Percentiles rank a stretch among this genome's conserved stretches.
Conservation (phyloP, 2,329 filamentous ascomycete genomes). For the Pseudocercospora cruenta region DNA sequence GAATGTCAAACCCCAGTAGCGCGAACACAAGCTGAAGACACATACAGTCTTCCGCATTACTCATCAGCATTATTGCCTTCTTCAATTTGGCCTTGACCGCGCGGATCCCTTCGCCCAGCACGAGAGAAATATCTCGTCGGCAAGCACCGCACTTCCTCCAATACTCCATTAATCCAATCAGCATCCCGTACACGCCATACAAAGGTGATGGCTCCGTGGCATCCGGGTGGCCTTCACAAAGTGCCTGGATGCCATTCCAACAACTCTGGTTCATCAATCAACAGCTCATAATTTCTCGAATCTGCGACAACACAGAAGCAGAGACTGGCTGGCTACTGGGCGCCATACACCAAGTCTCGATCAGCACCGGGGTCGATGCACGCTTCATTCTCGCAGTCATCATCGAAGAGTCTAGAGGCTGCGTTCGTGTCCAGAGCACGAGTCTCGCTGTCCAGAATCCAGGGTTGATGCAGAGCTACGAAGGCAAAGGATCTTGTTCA, state of each 20-base stretch:
- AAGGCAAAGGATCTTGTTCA: constrained; percentile 36
- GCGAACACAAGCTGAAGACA: not conserved
- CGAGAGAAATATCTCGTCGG: not conserved
- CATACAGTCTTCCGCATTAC: not conserved
- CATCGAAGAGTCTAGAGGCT: constrained; percentile 51
- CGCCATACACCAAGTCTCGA: constrained; percentile 40
- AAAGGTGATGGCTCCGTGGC: constrained; percentile 15
- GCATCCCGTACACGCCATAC: constrained; percentile 24
- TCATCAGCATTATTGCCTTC: not conserved
- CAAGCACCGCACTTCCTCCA: constrained; percentile 6
- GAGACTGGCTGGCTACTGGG: constrained; percentile 45
- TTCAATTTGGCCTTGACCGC: not conserved
- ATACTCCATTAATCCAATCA: not conserved
- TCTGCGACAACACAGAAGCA: constrained; percentile 34
- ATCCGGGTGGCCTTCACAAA: constrained; percentile 11
- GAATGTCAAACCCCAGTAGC: not conserved
- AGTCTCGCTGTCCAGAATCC: constrained; percentile 47
- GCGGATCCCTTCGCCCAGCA: not conserved
- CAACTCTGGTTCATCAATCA: constrained; percentile 7
- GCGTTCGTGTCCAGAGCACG: constrained; percentile 48
- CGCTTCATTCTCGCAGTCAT: constrained; percentile 47
- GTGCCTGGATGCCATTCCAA: constrained; percentile 10
- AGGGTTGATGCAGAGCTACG: constrained; percentile 51
- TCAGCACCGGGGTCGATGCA: constrained; percentile 40
- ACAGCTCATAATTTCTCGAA: not conserved